Percentiles rank a stretch among this genome's conserved stretches.
These are phyloP conservation scores for Entoloma clypeatum DNA, from an alignment of 1,284 basidiomycete genomes.

Conservation along the genomic window DNA sequence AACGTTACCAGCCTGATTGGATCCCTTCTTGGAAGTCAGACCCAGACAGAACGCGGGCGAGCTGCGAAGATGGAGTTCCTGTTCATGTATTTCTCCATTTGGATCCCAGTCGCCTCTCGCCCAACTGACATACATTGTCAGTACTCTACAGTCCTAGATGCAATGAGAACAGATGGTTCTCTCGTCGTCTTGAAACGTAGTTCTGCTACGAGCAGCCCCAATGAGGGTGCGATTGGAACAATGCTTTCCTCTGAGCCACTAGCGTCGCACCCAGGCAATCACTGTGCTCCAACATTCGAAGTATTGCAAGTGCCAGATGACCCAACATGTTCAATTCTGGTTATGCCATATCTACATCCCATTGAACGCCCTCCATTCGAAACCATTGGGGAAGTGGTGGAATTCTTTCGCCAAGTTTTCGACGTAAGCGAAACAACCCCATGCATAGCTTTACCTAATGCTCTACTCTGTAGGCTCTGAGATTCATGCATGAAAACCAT, in stretches of 20 bases:
- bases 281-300: constrained; percentile 35
- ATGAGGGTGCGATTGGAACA: constrained; percentile 25
- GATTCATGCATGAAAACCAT: constrained; percentile 35
- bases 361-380: constrained; percentile 24
- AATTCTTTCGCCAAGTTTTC: constrained; percentile 30
- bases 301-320: constrained; percentile 24
- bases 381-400: constrained; percentile 31
- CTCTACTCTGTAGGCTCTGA: constrained; percentile 29
- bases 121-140: too few relatives aligned
- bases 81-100: too few relatives aligned
- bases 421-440: constrained; percentile 19
- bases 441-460: too few relatives aligned
- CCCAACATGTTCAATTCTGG: constrained; percentile 21
- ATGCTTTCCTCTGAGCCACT: constrained; percentile 19
- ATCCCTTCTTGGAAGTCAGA: constrained; percentile 19
- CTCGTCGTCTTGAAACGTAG: constrained; percentile 29
- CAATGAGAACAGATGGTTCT: constrained; percentile 28
- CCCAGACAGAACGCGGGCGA: too few relatives aligned
- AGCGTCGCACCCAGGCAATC: constrained; percentile 27
- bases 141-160: constrained; percentile 26
- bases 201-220: constrained; percentile 10
- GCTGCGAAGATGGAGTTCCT: too few relatives aligned
- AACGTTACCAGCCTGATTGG: constrained; percentile 19
- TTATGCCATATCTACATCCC: constrained; percentile 29
- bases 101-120: too few relatives aligned